phyloP scores from a whole-genome alignment of 106 monocot genomes.

The Iris macrosiphon region DNA sequence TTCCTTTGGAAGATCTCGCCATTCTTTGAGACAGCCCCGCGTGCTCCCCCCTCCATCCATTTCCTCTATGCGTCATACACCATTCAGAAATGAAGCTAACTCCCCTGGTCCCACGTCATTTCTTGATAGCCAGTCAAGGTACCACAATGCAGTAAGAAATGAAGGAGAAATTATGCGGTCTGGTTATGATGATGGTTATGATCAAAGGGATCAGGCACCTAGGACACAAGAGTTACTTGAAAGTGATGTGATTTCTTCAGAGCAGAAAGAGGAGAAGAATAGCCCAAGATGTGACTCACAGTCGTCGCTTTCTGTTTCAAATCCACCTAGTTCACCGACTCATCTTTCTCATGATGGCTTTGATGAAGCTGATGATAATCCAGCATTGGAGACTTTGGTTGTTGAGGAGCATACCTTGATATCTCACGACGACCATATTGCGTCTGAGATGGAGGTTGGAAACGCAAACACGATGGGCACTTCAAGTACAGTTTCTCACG shows the following conservation, averaged over 20 bases:
- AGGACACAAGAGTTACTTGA: slow-evolving; percentile 13
- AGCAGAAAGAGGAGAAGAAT: slow-evolving; percentile 38
- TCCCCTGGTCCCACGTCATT: slow-evolving; percentile 20
- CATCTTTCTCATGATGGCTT: slow-evolving; percentile 84
- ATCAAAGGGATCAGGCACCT: slow-evolving; percentile 25
- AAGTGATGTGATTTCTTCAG: slow-evolving; percentile 14
- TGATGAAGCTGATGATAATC: slow-evolving; percentile 61
- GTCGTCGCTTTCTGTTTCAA: slow-evolving; percentile 80
- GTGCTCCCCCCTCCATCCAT: slow-evolving; percentile 81
- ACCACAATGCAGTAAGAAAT: slow-evolving; percentile 12
- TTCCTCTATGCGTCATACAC: slow-evolving; percentile 35
- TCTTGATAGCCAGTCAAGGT: slow-evolving; percentile 16
- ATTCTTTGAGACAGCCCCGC: slow-evolving; percentile 71
- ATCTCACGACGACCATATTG: slow-evolving; percentile 33
- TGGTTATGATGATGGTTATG: slow-evolving; percentile 27
- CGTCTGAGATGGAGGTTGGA: slow-evolving; percentile 17
- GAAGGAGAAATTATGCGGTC: slow-evolving; percentile 20
- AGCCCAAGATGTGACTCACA: slow-evolving; percentile 58
- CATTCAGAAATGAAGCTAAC: slow-evolving; percentile 29
- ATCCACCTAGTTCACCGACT: slow-evolving; percentile 75
- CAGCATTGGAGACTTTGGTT: slow-evolving; percentile 31
- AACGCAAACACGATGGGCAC: slow-evolving; percentile 5
- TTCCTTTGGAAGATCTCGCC: slow-evolving; percentile 50
- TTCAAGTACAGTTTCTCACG: slow-evolving; percentile 28
- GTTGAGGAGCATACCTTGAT: slow-evolving; percentile 29